These are phyloP conservation scores for Ganoderma resinaceum DNA, from an alignment of 1,284 basidiomycete genomes.

Conservation along the genomic window DNA sequence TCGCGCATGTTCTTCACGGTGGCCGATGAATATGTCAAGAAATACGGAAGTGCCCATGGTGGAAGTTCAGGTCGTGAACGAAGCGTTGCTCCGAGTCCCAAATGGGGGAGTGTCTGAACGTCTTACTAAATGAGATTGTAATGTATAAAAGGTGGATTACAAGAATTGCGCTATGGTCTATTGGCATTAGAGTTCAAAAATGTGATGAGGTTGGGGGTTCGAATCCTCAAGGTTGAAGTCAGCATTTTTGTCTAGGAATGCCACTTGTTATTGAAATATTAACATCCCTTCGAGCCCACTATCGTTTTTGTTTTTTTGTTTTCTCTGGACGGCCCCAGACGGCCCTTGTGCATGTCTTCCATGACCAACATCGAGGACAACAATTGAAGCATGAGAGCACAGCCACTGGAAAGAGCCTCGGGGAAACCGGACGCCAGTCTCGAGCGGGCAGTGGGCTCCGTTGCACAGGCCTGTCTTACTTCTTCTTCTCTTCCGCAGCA, in stretches of 20 bases:
- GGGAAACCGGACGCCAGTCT: slow-evolving; percentile 1
- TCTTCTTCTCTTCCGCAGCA: background rate
- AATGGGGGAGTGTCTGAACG: background rate
- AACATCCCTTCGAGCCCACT: too few relatives aligned
- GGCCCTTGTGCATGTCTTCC: background rate
- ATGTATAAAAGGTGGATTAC: too few relatives aligned
- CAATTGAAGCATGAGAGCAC: background rate
- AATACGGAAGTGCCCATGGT: slow-evolving; percentile 30
- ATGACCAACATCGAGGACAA: background rate
- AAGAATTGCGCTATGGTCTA: too few relatives aligned
- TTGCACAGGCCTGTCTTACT: slow-evolving; percentile 1
- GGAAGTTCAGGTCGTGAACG: background rate
- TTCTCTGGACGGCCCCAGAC: background rate
- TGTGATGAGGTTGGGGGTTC: too few relatives aligned
- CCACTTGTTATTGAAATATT: too few relatives aligned
- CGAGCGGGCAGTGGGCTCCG: background rate
- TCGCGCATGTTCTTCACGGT: slow-evolving; percentile 42
- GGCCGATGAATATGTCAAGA: slow-evolving; percentile 51
- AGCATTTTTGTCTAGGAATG: too few relatives aligned
- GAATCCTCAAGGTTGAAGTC: too few relatives aligned
- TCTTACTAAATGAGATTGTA: too few relatives aligned
- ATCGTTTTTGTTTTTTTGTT: background rate
- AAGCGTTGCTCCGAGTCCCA: too few relatives aligned
- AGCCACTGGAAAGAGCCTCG: background rate
- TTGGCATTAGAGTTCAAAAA: too few relatives aligned